Evolutionary conservation across 2,329 filamentous ascomycete genomes (phyloP).

Genomic region (Phialophora tarda): DNA sequence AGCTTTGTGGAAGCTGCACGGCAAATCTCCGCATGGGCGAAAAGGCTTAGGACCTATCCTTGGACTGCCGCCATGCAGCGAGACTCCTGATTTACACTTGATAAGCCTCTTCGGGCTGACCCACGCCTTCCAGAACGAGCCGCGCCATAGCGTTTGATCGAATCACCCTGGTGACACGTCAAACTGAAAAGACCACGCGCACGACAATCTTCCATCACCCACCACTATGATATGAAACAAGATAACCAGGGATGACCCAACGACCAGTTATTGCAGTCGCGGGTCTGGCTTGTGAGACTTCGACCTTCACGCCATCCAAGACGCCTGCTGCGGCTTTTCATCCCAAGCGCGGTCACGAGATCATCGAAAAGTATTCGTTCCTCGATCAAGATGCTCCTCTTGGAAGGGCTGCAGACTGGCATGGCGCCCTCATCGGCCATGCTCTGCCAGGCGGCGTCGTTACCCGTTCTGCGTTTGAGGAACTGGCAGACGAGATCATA

Average conservation of each 20-base stretch:
- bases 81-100: background rate
- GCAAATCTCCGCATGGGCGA: background rate
- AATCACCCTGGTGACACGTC: background rate
- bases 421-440: constrained; percentile 14
- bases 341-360: constrained; percentile 14
- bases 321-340: constrained; percentile 9
- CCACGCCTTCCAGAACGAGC: constrained; percentile 9
- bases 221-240: background rate
- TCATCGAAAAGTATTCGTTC: constrained; percentile 9
- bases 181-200: background rate
- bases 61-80: background rate
- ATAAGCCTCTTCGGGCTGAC: constrained; percentile 3
- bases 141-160: background rate
- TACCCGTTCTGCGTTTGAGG: constrained; percentile 12
- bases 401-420: background rate
- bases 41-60: constrained; percentile 3
- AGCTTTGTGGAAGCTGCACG: constrained; percentile 5
- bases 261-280: constrained; percentile 12
- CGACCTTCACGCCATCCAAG: constrained; percentile 13
- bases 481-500: constrained; percentile 11
- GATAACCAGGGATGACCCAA: background rate
- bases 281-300: constrained; percentile 17
- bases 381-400: background rate
- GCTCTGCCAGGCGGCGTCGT: constrained; percentile 17
- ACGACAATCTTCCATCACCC: background rate